A percentile compares a stretch with the other conserved stretches of the same genome.
Conservation (phyloP, 2,329 filamentous ascomycete species). For the Metarhizium guizhouense region DNA sequence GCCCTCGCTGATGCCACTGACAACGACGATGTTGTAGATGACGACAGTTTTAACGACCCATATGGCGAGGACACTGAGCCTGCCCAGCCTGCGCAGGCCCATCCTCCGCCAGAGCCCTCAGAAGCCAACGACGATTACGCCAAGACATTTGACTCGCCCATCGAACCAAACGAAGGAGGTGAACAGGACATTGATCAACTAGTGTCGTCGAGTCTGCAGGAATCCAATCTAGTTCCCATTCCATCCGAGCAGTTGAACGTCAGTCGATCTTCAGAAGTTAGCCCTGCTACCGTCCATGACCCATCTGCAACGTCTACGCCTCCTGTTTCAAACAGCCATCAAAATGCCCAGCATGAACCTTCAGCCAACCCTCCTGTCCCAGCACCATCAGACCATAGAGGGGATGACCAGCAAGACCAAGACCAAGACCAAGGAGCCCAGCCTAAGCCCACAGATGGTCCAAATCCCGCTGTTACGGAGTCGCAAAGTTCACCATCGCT, state of each 20-base stretch:
- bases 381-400: slow-evolving; percentile 14
- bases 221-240: slow-evolving; percentile 33
- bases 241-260: slow-evolving; percentile 27
- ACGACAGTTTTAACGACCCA: slow-evolving; percentile 39
- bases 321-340: slow-evolving; percentile 14
- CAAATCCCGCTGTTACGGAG: slow-evolving; percentile 18
- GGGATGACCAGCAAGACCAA: slow-evolving; percentile 12
- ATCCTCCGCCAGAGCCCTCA: slow-evolving; percentile 20
- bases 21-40: slow-evolving; percentile 30
- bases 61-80: slow-evolving; percentile 32
- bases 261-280: slow-evolving; percentile 21
- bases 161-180: slow-evolving; percentile 26
- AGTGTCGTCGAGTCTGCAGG: slow-evolving; percentile 32
- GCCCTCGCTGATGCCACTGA: slow-evolving; percentile 23
- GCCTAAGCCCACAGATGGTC: slow-evolving; percentile 18
- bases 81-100: slow-evolving; percentile 9
- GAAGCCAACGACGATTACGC: slow-evolving; percentile 40
- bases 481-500: slow-evolving; percentile 20
- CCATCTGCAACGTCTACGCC: slow-evolving; percentile 15
- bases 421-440: slow-evolving; percentile 10
- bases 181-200: slow-evolving; percentile 26
- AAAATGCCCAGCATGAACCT: slow-evolving; percentile 5
- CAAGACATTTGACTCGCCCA: slow-evolving; percentile 41
- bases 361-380: slow-evolving; percentile 13
- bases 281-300: slow-evolving; percentile 23